phyloP scores from a whole-genome alignment of 441 rosid species.

The Populus hybrid region DNA sequence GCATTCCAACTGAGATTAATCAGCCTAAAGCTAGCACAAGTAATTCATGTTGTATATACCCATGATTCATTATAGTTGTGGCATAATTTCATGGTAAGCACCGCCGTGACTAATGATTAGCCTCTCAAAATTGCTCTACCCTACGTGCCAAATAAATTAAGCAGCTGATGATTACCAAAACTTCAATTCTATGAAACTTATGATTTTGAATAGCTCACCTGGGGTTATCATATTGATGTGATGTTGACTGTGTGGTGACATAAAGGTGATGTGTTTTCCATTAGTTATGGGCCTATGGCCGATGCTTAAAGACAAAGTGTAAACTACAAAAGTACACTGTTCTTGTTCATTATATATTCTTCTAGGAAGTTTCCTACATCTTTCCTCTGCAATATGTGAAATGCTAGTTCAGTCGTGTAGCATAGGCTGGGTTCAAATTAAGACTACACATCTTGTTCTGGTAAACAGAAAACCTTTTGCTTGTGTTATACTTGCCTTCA shows the following conservation, averaged over 20 bases:
- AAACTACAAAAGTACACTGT: constrained; percentile 30
- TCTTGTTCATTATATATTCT: constrained; percentile 13
- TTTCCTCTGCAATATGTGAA: constrained; percentile 26
- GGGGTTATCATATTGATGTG: neutral
- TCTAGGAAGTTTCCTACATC: constrained; percentile 41
- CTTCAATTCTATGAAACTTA: neutral
- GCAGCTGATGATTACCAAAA: neutral
- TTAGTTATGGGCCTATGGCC: constrained; percentile 18
- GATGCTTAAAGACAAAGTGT: constrained; percentile 12
- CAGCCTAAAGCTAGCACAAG: no score
- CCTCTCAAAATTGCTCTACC: neutral
- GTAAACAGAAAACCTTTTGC: neutral
- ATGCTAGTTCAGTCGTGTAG: constrained; percentile 8
- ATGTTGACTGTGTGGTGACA: constrained; percentile 30
- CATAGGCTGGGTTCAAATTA: neutral
- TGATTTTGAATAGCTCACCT: neutral
- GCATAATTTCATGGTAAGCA: neutral
- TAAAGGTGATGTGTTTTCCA: constrained; percentile 24
- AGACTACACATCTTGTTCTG: neutral
- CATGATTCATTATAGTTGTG: neutral
- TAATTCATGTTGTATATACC: no score
- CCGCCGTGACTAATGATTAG: neutral
- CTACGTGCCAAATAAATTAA: no score
- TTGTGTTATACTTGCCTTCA: neutral
- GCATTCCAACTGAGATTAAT: no score